Base-by-base conservation (phyloP, 352 stramenopile species). In the Globisporangium megalacanthum region DNA sequence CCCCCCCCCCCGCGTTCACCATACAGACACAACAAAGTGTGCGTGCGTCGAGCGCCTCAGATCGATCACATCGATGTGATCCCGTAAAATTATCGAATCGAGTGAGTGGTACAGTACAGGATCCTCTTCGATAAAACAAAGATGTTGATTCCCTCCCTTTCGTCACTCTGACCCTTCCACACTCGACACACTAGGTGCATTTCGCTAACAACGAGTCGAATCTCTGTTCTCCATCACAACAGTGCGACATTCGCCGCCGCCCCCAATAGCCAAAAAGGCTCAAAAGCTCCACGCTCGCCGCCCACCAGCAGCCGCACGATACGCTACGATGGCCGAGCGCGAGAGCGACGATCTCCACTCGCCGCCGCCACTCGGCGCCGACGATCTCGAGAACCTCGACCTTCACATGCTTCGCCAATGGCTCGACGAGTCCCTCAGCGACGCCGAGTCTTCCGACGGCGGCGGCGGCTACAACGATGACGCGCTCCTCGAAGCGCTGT, bases 391-490 rank as follows among this genome's bases (percentile, higher is more conserved):
- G 49, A 42, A 25, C 31, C 51, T 62, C 39, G 57, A 62, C 57
- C 49, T 62, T 41, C 47, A 62, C 19, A 62, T 62, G 29, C 41
- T 62, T 31, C 49, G 57, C 49, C 49, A 57, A 41, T 62, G 57
- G 57, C 49, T 62, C 19, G 57, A 62, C 22, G 57, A 52, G 31
- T 62, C 57, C 19, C 52, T 62, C 49, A 62, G 57, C 41, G 50
- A 57, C 39, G 44, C 50, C 41, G 57, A 62, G 20, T 42, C 41
- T 31, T 39, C 31, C 33, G 57, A 56, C 57, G 44, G 46, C 47
- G 25, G 55, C 46, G 17, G 53, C 39, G 49, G 48, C 48, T 33
- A 45, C 35, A 6, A 42, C 36, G 15, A 49, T 14, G 57, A 62
- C 11, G 45, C 57, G 31, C 49, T 62, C 17, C 35, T 29, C 25